Conservation (phyloP, 2,329 filamentous ascomycete genomes). For the Tolypocladium ophioglossoides region DNA sequence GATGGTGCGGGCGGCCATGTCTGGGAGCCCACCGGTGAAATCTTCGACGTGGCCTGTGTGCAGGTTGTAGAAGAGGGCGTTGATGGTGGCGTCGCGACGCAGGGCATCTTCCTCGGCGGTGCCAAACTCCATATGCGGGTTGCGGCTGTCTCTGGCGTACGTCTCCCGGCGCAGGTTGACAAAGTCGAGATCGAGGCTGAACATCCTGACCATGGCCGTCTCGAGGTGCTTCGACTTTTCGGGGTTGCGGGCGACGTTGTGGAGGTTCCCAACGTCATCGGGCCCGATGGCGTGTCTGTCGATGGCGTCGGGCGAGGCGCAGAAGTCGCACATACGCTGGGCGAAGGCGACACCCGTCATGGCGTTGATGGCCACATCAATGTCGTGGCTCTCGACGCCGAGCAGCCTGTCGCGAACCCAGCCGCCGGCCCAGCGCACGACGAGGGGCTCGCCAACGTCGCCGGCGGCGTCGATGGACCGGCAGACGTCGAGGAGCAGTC, state of each 20-base stretch:
- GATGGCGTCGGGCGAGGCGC: constrained; percentile 47
- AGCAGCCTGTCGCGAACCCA: constrained; percentile 84
- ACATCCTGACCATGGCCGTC: constrained; percentile 76
- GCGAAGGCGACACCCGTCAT: constrained; percentile 76
- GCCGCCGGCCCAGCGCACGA: constrained; percentile 71
- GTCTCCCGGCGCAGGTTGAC: constrained; percentile 91
- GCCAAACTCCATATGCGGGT: constrained; percentile 88
- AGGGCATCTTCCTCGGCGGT: constrained; percentile 83
- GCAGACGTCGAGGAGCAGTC: constrained; percentile 76
- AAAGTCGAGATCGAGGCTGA: constrained; percentile 83
- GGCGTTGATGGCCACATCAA: constrained; percentile 75
- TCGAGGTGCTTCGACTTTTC: constrained; percentile 96
- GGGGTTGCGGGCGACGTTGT: constrained; percentile 86
- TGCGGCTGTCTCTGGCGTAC: constrained; percentile 80
- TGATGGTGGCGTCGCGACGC: constrained; percentile 85
- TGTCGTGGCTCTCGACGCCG: constrained; percentile 62
- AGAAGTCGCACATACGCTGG: constrained; percentile 57
- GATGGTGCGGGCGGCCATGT: constrained; percentile 64
- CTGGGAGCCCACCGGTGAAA: constrained; percentile 66
- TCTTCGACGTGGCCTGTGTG: constrained; percentile 74
- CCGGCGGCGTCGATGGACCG: constrained; percentile 41
- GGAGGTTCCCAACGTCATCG: constrained; percentile 60
- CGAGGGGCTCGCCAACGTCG: constrained; percentile 40
- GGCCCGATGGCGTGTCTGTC: constrained; percentile 47
- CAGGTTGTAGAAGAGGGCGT: constrained; percentile 93